phyloP scores from a whole-genome alignment of 257 asterid genomes.

The Fraxinus anomala region DNA sequence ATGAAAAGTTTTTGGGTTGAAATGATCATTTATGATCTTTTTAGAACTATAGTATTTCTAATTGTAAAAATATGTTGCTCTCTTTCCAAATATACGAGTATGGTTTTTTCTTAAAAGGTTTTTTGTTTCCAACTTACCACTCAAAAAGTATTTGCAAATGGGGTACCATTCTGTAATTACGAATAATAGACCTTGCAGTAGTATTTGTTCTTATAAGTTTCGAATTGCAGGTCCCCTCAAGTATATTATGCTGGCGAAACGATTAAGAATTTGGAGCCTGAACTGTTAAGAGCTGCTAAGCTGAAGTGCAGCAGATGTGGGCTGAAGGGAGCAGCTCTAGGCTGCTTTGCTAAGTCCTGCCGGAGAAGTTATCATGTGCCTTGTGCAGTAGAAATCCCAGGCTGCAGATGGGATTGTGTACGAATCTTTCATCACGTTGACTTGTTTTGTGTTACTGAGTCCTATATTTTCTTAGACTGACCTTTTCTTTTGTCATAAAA shows the following conservation, averaged over 20 bases:
- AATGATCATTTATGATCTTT: conserved; percentile 8
- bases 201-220: conserved; percentile 13
- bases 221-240: conserved; percentile 72
- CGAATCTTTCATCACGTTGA: conserved; percentile 25
- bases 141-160: conserved; percentile 3
- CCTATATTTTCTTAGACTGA: conserved; percentile 9
- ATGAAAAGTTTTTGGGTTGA: background rate
- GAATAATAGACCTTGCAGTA: conserved; percentile 12
- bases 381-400: conserved; percentile 67
- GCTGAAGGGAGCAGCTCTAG: conserved; percentile 92
- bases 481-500: background rate
- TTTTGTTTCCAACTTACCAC: background rate
- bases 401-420: conserved; percentile 92
- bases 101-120: background rate
- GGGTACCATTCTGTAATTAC: background rate
- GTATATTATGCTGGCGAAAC: conserved; percentile 68
- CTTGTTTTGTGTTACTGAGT: conserved; percentile 14
- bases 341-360: conserved; percentile 83
- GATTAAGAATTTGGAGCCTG: conserved; percentile 76
- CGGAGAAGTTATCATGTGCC: conserved; percentile 85
- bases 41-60: background rate
- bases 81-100: background rate
- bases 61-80: conserved; percentile 8
- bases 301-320: conserved; percentile 92
- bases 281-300: conserved; percentile 81